Evolutionary conservation across 1,284 basidiomycete species (phyloP).

Genomic region (Tylopilus orsonianus): DNA sequence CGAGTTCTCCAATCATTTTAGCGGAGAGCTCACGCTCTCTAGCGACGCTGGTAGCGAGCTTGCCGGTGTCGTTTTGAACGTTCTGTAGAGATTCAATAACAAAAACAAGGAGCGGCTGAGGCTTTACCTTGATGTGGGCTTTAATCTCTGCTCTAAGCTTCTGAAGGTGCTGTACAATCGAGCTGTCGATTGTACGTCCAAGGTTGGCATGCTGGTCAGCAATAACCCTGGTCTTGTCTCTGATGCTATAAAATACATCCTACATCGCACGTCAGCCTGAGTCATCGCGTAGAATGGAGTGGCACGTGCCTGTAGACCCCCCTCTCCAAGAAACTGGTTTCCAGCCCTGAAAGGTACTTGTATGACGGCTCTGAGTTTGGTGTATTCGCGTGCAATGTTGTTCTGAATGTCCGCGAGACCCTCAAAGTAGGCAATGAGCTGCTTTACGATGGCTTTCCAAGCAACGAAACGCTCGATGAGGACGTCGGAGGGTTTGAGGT

Average conservation of each 20-base stretch:
- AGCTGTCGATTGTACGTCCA: slow-evolving; percentile 94
- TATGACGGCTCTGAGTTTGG: slow-evolving; percentile 95
- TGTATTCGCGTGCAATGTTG: slow-evolving; percentile 92
- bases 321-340: slow-evolving; percentile 94
- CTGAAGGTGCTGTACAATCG: slow-evolving; percentile 96
- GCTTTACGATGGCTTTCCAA: slow-evolving; percentile 96
- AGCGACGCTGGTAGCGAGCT: slow-evolving; percentile 91
- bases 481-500: slow-evolving; percentile 92
- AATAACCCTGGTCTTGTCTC: slow-evolving; percentile 92
- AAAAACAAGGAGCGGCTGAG: slow-evolving; percentile 6
- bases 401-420: slow-evolving; percentile 95
- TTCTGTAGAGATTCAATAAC: slow-evolving; percentile 52
- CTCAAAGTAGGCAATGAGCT: slow-evolving; percentile 87
- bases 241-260: slow-evolving; percentile 93
- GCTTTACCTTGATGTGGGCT: slow-evolving; percentile 86
- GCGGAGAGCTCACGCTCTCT: slow-evolving; percentile 92
- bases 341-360: slow-evolving; percentile 96
- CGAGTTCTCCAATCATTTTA: slow-evolving; percentile 85
- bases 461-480: slow-evolving; percentile 94
- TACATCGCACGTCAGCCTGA: slow-evolving; percentile 31
- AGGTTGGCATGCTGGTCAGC: slow-evolving; percentile 97
- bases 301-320: slow-evolving; percentile 69
- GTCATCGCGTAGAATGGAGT: neutral
- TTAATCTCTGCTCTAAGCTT: slow-evolving; percentile 95
- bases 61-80: slow-evolving; percentile 97